Evolutionary conservation across 176 grass and related monocot species (phyloP), one percentile per base, ranked within the genome.

Genomic region (Oryza longistaminata): DNA sequence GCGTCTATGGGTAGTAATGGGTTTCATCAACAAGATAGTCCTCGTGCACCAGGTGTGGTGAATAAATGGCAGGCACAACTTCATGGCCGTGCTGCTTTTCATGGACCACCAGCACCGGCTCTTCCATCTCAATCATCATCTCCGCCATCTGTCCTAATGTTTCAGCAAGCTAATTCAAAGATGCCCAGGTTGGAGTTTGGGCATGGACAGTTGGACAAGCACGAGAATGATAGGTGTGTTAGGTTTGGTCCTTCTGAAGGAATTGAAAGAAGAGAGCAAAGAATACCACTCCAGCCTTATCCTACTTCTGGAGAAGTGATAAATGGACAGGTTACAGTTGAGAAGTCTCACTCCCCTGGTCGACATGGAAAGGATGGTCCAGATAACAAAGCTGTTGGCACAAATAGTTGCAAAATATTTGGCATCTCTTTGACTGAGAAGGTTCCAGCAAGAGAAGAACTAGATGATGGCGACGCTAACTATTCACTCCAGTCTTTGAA

Each of bases 381-480:
- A 66, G 74, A 72, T 9, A 82, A 88, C 14, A 68, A 34, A 76
- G 76, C 40, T 71, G 71, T 40, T 70, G 50, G 34, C 1, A 33
- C 73, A 66, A 95, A 86, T 21, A 87, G 79, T 66, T 95, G 93
- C 85, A 92, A 80, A 44, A 85, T 95, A 65, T 95, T 95, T 88
- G 93, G 93, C 49, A 92, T 95, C 34, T 88, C 93, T 39, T 83
- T 95, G 64, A 83, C 83, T 22, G 82, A 88, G 39, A 95, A 79
- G 48, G 78, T 88, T 81, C 71, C 88, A 35, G 78, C 84, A 52
- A 88, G 83, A 33, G 80, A 79, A 45, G 78, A 71, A 37, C 72
- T 71, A 49, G 71, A 53, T 15, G 39, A 8, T 48, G 72, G 65
- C 19, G 90, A 88, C 48, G 66, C 67, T 34, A 90, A 60, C 25